Percentiles rank a stretch among this genome's conserved stretches.
Conservation (phyloP, 495 filamentous ascomycete species). For the Niebla homalea region DNA sequence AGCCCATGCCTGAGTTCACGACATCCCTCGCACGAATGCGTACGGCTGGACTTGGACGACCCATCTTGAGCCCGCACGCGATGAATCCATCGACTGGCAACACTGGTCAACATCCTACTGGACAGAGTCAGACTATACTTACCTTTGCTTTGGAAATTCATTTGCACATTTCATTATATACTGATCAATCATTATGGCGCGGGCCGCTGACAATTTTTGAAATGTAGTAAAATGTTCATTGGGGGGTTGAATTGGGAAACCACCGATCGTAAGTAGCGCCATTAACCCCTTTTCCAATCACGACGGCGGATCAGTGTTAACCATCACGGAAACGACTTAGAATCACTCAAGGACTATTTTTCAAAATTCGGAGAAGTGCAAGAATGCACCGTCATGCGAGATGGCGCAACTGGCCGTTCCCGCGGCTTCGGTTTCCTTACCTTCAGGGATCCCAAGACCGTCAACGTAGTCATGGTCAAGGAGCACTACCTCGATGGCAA, state of each 20-base stretch:
- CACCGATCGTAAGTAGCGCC: conserved; percentile 68
- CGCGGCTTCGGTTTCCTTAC: conserved; percentile 95
- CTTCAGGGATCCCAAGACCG: conserved; percentile 91
- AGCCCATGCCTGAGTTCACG: not conserved
- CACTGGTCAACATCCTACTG: too few species aligned
- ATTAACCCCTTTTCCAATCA: conserved; percentile 6
- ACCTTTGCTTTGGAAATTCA: not conserved
- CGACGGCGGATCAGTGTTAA: not conserved
- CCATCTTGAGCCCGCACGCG: too few species aligned
- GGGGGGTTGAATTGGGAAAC: conserved; percentile 98
- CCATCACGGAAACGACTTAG: conserved; percentile 29
- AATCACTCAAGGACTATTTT: conserved; percentile 97
- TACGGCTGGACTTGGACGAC: too few species aligned
- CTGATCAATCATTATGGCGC: not conserved
- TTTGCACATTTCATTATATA: not conserved
- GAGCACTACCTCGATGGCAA: conserved; percentile 97
- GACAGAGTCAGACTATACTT: not conserved
- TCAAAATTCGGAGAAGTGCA: conserved; percentile 95
- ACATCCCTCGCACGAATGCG: not conserved
- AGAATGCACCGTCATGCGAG: conserved; percentile 97
- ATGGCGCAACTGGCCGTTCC: conserved; percentile 84
- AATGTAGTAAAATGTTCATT: conserved; percentile 94
- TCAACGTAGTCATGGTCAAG: conserved; percentile 99
- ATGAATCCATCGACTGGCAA: too few species aligned
- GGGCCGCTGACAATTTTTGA: conserved; percentile 8